These are phyloP conservation scores for Parsonsia alboflavescens DNA, from an alignment of 257 asterid genomes.

Conservation along the genomic window DNA sequence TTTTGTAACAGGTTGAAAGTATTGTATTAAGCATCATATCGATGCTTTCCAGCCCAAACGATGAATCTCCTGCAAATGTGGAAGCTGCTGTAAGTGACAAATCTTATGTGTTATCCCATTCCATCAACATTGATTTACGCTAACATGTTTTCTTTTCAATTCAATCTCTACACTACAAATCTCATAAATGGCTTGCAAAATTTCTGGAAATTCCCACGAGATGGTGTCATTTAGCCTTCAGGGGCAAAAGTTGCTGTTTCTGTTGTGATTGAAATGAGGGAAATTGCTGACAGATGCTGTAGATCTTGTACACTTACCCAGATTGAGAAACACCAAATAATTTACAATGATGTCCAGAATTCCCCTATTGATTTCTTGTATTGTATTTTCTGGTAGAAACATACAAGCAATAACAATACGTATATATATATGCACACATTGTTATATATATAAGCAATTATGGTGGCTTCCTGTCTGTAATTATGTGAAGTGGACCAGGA, in stretches of 20 bases:
- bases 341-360: not conserved
- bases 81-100: conserved; percentile 86
- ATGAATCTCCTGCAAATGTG: conserved; percentile 37
- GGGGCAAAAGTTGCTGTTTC: not conserved
- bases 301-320: not conserved
- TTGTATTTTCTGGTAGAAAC: too few species aligned
- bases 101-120: not conserved
- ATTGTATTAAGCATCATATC: conserved; percentile 27
- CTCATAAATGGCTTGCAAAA: not conserved
- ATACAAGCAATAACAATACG: too few species aligned
- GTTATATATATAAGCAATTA: too few species aligned
- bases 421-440: too few species aligned
- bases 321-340: too few species aligned
- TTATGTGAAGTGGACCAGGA: too few species aligned
- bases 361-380: not conserved
- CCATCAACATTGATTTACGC: too few species aligned
- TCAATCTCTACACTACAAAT: not conserved
- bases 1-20: conserved; percentile 28
- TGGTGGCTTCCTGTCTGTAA: too few species aligned
- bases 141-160: not conserved
- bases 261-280: not conserved
- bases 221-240: not conserved
- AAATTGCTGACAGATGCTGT: not conserved
- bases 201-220: not conserved
- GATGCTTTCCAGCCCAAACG: conserved; percentile 26